Evolutionary conservation across 176 grass and related monocot species (phyloP).

Genomic region (Musa itinerans): DNA sequence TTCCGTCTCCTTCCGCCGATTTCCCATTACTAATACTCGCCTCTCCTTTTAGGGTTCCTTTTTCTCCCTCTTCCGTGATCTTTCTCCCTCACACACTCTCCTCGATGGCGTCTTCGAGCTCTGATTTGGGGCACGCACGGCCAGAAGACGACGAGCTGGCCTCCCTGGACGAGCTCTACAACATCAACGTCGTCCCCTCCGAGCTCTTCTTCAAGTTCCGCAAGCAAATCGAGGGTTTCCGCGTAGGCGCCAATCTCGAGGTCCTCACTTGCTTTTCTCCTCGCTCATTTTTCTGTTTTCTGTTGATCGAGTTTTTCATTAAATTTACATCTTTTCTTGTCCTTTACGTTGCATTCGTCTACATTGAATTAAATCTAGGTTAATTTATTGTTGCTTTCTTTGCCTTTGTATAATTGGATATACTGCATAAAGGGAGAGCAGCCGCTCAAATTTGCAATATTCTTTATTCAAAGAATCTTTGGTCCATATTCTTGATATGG

Average conservation of each 20-base stretch:
- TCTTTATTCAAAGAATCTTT: background rate
- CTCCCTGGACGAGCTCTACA: constrained; percentile 75
- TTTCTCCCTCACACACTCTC: background rate
- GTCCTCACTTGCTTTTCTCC: constrained; percentile 5
- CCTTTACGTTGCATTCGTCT: background rate
- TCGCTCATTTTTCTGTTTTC: background rate
- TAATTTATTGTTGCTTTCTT: too few relatives aligned
- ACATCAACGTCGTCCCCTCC: constrained; percentile 76
- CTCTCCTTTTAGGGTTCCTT: background rate
- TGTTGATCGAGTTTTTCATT: background rate
- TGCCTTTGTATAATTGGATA: too few relatives aligned
- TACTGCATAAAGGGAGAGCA: too few relatives aligned
- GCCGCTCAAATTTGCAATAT: background rate
- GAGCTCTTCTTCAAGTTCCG: constrained; percentile 97
- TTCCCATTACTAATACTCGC: too few relatives aligned
- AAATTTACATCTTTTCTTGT: background rate
- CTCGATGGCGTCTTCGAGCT: background rate
- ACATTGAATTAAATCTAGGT: background rate
- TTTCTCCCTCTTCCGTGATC: background rate
- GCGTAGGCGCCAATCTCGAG: constrained; percentile 89
- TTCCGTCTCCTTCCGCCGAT: background rate
- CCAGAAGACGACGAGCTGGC: constrained; percentile 34
- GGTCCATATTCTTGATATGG: background rate
- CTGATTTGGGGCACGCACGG: constrained; percentile 1
- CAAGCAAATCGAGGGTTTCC: constrained; percentile 71